Conservation (phyloP, 441 rosid genomes). For the Biscutella laevigata region DNA sequence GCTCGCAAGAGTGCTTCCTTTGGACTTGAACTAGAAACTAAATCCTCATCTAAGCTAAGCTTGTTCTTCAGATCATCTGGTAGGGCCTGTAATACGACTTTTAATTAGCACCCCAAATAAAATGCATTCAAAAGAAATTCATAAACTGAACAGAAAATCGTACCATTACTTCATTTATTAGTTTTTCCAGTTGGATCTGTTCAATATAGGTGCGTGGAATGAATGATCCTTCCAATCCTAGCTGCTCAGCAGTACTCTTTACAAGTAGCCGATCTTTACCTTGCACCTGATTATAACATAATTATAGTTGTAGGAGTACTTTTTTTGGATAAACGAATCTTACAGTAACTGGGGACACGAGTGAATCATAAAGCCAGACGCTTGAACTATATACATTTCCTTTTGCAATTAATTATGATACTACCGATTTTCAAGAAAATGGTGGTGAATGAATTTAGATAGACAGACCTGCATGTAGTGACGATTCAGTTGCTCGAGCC, state of each 20-base stretch:
- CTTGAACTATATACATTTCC: background rate
- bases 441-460: background rate
- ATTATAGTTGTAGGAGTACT: background rate
- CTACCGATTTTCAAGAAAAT: background rate
- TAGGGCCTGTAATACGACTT: conserved; percentile 49
- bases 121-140: conserved; percentile 6
- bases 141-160: conserved; percentile 18
- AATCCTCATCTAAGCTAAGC: conserved; percentile 79
- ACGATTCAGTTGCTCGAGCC: conserved; percentile 89
- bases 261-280: conserved; percentile 77
- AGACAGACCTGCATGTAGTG: conserved; percentile 76
- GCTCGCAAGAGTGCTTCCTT: conserved; percentile 64
- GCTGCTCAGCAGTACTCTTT: conserved; percentile 61
- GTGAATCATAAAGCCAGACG: background rate
- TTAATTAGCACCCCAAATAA: conserved; percentile 23
- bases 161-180: conserved; percentile 92
- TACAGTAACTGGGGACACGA: background rate
- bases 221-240: conserved; percentile 83
- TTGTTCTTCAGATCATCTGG: conserved; percentile 83
- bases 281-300: conserved; percentile 58
- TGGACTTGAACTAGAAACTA: conserved; percentile 85
- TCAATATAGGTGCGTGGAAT: conserved; percentile 88
- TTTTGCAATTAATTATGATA: background rate
- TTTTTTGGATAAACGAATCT: background rate
- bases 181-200: conserved; percentile 88